These are phyloP conservation scores for Talaromyces nanjingensis DNA, from an alignment of 495 filamentous ascomycete genomes.

Conservation along the genomic window DNA sequence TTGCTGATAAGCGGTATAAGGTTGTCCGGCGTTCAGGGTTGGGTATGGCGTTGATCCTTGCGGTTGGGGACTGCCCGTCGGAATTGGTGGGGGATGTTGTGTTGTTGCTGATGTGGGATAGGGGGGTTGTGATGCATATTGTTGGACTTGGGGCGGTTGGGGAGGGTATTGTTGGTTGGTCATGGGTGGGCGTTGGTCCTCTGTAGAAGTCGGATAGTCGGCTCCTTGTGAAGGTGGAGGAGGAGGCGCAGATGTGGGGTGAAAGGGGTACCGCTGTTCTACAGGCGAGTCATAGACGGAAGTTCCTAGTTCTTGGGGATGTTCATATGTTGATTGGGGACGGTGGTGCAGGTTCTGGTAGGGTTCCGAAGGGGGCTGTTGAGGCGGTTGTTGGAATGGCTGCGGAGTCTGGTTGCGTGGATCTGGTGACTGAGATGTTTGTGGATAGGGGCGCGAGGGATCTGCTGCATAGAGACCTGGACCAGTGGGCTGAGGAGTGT, in stretches of 20 bases:
- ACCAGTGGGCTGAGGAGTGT: slow-evolving; percentile 21
- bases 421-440: slow-evolving; percentile 37
- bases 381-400: slow-evolving; percentile 24
- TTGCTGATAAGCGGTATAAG: slow-evolving; percentile 50
- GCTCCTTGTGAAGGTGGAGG: slow-evolving; percentile 30
- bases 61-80: slow-evolving; percentile 33
- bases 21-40: slow-evolving; percentile 25
- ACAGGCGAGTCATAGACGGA: slow-evolving; percentile 77
- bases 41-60: slow-evolving; percentile 30
- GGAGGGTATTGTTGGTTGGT: slow-evolving; percentile 14
- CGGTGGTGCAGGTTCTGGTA: slow-evolving; percentile 42
- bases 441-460: slow-evolving; percentile 26
- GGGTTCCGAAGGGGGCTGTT: slow-evolving; percentile 32
- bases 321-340: slow-evolving; percentile 67
- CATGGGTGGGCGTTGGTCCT: slow-evolving; percentile 38
- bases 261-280: slow-evolving; percentile 44
- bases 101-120: slow-evolving; percentile 34
- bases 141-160: slow-evolving; percentile 23
- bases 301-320: slow-evolving; percentile 80
- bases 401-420: slow-evolving; percentile 32
- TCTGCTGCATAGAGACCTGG: slow-evolving; percentile 30
- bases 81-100: slow-evolving; percentile 43
- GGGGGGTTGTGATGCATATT: slow-evolving; percentile 28
- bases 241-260: slow-evolving; percentile 31
- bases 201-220: slow-evolving; percentile 53